These are phyloP conservation scores for Thymus mandschuricus DNA, from an alignment of 257 asterid genomes.

Conservation along the genomic window DNA sequence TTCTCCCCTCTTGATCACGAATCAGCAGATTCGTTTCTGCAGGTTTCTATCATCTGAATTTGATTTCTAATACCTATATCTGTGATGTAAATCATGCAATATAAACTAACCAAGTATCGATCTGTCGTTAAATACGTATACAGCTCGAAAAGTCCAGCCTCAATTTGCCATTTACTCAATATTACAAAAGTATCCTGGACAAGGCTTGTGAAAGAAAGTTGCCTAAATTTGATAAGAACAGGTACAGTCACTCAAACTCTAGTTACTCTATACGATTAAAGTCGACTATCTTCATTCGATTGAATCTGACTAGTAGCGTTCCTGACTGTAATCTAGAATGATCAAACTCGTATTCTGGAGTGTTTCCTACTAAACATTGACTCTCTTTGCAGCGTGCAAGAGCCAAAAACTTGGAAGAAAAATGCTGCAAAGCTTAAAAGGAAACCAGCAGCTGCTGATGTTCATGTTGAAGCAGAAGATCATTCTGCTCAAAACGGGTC, in stretches of 20 bases:
- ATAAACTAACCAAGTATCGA: conserved; percentile 19
- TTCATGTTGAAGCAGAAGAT: conserved; percentile 31
- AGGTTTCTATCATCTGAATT: conserved; percentile 51
- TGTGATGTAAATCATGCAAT: background rate
- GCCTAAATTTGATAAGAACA: conserved; percentile 41
- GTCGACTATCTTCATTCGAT: too few relatives aligned
- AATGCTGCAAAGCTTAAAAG: conserved; percentile 41
- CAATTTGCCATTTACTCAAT: conserved; percentile 72
- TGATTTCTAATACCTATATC: conserved; percentile 7
- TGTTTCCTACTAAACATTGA: background rate
- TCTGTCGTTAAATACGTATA: conserved; percentile 21
- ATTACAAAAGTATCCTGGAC: conserved; percentile 71
- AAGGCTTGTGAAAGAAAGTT: conserved; percentile 68
- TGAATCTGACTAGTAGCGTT: too few relatives aligned
- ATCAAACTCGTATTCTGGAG: background rate
- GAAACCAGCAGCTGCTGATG: conserved; percentile 32
- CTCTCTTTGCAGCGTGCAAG: conserved; percentile 46
- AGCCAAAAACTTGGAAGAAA: conserved; percentile 36
- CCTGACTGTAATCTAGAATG: background rate
- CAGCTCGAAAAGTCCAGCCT: conserved; percentile 78
- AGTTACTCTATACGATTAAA: background rate
- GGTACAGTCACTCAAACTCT: conserved; percentile 41
- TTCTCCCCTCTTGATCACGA: conserved; percentile 89
- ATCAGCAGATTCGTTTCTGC: conserved; percentile 83
- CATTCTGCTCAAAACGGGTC: conserved; percentile 32